Percentiles rank a stretch among this genome's conserved stretches.
These are phyloP conservation scores for Kuraishia cidri DNA, from an alignment of 805 yeast genomes.

Conservation along the genomic window DNA sequence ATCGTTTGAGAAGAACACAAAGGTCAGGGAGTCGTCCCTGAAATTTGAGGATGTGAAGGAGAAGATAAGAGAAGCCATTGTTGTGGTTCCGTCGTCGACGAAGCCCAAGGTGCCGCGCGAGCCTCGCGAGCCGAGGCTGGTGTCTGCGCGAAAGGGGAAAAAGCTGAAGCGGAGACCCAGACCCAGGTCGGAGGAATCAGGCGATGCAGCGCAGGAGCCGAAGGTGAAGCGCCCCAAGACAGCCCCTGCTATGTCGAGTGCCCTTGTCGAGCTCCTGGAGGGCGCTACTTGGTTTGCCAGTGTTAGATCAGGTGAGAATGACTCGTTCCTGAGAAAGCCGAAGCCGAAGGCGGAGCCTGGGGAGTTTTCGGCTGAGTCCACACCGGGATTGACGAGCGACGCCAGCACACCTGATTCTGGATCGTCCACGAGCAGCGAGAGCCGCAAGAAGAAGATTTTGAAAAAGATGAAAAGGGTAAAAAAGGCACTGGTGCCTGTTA, in stretches of 20 bases:
- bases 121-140: neutral
- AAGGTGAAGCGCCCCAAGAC: neutral
- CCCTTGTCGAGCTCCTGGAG: slow-evolving; percentile 1
- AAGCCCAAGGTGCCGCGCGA: neutral
- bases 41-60: slow-evolving; percentile 1
- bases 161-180: too few relatives aligned
- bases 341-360: too few relatives aligned
- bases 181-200: too few relatives aligned
- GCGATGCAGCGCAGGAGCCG: neutral
- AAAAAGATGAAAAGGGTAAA: too few relatives aligned
- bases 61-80: neutral
- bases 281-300: slow-evolving; percentile 3
- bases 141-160: neutral
- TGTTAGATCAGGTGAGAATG: slow-evolving; percentile 1
- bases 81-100: neutral
- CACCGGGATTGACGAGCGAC: too few relatives aligned
- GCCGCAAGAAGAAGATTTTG: too few relatives aligned
- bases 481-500: too few relatives aligned
- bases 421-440: too few relatives aligned
- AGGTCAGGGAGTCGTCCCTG: slow-evolving; percentile 1
- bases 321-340: slow-evolving; percentile 1
- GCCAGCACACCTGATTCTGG: too few relatives aligned
- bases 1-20: neutral
- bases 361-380: too few relatives aligned
- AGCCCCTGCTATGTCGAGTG: neutral